Percentiles rank a stretch among this genome's conserved stretches.
Evolutionary conservation across 2,329 filamentous ascomycete genomes (phyloP).

Genomic region (Cryphonectria japonica): DNA sequence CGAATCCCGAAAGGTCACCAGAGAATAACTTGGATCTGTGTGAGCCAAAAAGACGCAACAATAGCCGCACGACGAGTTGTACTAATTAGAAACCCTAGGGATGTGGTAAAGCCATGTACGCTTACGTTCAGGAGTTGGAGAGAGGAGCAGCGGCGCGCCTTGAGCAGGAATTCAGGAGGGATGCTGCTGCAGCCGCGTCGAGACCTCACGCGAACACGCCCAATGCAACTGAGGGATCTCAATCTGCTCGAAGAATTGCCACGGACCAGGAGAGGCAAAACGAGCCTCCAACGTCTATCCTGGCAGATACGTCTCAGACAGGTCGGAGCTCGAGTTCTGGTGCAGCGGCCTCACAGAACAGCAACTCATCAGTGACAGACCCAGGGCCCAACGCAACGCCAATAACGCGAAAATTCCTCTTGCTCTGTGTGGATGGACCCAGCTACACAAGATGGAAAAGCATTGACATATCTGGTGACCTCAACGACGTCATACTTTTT

Average conservation of each 20-base stretch:
- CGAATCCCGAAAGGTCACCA: not conserved
- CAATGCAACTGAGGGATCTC: not conserved
- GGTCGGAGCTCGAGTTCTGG: not conserved
- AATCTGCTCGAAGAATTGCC: not conserved
- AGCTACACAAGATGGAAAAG: not conserved
- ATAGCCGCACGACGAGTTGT: no score
- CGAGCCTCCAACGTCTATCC: rapidly evolving
- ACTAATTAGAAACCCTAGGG: not conserved
- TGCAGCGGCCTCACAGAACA: not conserved
- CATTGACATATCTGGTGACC: not conserved
- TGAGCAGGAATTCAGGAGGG: not conserved
- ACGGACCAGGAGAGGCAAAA: not conserved
- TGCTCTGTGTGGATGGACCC: not conserved
- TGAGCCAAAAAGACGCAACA: not conserved
- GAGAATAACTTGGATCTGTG: slow-evolving; percentile 2
- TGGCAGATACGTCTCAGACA: not conserved
- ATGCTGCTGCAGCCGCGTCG: not conserved
- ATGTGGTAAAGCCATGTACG: not conserved
- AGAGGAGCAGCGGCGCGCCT: not conserved
- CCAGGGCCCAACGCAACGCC: not conserved
- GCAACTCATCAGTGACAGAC: not conserved
- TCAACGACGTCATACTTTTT: not conserved
- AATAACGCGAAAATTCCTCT: not conserved
- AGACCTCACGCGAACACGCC: not conserved
- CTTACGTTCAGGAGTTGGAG: not conserved